Evolutionary conservation across 2,329 filamentous ascomycete genomes (phyloP).

Genomic region (Macrophomina tecta): DNA sequence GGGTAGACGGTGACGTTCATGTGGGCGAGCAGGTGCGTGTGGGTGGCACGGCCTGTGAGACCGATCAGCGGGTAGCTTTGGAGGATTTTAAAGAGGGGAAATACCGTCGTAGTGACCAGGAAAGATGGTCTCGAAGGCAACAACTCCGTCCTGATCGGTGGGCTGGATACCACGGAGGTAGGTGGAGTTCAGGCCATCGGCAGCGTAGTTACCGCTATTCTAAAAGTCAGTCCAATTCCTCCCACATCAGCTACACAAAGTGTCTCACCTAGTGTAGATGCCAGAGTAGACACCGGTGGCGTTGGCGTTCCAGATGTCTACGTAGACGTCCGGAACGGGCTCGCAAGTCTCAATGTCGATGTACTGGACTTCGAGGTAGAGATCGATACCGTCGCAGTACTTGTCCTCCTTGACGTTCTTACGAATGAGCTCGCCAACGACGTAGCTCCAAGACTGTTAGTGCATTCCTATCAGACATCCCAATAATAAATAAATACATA

Average conservation of each 20-base stretch:
- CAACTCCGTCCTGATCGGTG: constrained; percentile 55
- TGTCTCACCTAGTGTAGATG: constrained; percentile 3
- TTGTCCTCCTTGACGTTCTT: constrained; percentile 56
- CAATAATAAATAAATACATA: too few relatives aligned
- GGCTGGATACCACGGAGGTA: constrained; percentile 57
- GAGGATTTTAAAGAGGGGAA: not conserved
- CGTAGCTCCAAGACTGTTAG: constrained; percentile 34
- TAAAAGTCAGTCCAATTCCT: constrained; percentile 45
- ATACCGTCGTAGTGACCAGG: constrained; percentile 48
- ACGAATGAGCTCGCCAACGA: constrained; percentile 60
- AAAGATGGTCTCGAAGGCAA: constrained; percentile 56
- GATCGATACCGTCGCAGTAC: constrained; percentile 49
- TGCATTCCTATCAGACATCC: too few relatives aligned
- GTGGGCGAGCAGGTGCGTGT: constrained; percentile 47
- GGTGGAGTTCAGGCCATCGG: constrained; percentile 40
- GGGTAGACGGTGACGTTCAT: constrained; percentile 48
- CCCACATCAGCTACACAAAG: not conserved
- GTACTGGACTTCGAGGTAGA: constrained; percentile 60
- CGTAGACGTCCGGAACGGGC: constrained; percentile 54
- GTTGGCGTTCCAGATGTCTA: constrained; percentile 61
- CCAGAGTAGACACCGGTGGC: constrained; percentile 51
- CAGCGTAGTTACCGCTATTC: constrained; percentile 37
- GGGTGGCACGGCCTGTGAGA: constrained; percentile 46
- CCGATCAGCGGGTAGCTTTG: not conserved
- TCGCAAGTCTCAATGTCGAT: constrained; percentile 62